phyloP scores from a whole-genome alignment of 768 basidiomycete species.

The Nidularia pulvinata region DNA sequence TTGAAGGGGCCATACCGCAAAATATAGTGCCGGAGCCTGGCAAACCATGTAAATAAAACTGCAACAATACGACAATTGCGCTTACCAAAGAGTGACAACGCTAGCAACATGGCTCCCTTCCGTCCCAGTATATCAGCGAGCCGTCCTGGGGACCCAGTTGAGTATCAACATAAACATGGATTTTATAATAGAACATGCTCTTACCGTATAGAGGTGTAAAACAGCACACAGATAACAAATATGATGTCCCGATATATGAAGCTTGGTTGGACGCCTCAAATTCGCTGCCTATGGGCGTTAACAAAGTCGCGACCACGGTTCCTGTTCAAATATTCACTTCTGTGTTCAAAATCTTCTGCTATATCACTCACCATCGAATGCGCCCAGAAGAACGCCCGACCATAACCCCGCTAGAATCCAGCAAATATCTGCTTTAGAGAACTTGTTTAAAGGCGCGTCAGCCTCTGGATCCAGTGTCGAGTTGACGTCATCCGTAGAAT shows the following conservation, averaged over 20 bases:
- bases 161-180: slow-evolving; percentile 5
- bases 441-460: slow-evolving; percentile 36
- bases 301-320: slow-evolving; percentile 85
- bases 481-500: slow-evolving; percentile 39
- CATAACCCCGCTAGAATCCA: slow-evolving; percentile 82
- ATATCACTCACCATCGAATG: slow-evolving; percentile 65
- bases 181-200: slow-evolving; percentile 8
- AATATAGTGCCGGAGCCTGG: slow-evolving; percentile 80
- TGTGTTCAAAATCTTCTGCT: neutral
- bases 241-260: slow-evolving; percentile 88
- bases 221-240: slow-evolving; percentile 86
- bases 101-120: slow-evolving; percentile 86
- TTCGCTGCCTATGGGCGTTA: slow-evolving; percentile 84
- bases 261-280: slow-evolving; percentile 80
- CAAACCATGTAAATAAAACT: slow-evolving; percentile 1
- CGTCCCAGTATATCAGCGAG: slow-evolving; percentile 85
- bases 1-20: slow-evolving; percentile 86
- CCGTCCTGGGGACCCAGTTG: slow-evolving; percentile 50
- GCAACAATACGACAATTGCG: slow-evolving; percentile 2
- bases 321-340: slow-evolving; percentile 32
- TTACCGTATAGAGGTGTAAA: slow-evolving; percentile 88
- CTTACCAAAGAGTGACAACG: slow-evolving; percentile 79
- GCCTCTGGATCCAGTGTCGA: slow-evolving; percentile 20
- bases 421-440: slow-evolving; percentile 51
- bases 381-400: slow-evolving; percentile 83